Conservation (phyloP, 371 early-diverging fungal genomes). For the Mucor circinelloides region DNA sequence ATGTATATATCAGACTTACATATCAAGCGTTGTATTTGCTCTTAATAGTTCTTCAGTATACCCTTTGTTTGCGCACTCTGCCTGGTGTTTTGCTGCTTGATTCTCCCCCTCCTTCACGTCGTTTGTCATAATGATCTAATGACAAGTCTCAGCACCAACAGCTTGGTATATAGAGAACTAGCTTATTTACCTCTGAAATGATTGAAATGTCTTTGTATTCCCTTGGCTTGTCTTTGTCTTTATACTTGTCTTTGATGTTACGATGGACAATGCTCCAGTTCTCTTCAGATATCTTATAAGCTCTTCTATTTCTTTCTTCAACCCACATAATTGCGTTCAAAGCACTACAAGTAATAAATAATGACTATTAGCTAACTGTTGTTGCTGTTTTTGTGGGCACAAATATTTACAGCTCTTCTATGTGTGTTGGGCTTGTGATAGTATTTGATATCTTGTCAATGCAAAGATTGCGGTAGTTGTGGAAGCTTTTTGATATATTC, state of each 20-base stretch:
- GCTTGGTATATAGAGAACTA: not conserved
- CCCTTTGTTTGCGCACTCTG: not conserved
- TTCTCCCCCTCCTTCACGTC: not conserved
- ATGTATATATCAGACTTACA: not conserved
- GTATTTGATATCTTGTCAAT: not conserved
- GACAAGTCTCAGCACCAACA: not conserved
- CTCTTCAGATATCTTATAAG: conserved; percentile 3
- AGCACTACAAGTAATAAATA: not conserved
- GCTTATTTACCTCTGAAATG: not conserved
- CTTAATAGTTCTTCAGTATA: not conserved
- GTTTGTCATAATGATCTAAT: not conserved
- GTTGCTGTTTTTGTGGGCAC: no score
- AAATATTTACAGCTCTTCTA: not conserved
- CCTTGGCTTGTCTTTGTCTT: not conserved
- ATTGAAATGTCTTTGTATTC: not conserved
- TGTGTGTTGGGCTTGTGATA: not conserved
- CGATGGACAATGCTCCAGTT: not conserved
- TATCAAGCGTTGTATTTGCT: not conserved
- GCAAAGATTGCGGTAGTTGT: not conserved
- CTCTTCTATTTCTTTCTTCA: not conserved
- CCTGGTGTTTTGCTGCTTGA: not conserved
- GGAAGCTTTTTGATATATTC: not conserved
- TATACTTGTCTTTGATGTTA: not conserved
- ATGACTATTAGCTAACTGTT: not conserved
- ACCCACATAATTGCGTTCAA: conserved; percentile 3